Percentiles rank a stretch among this genome's conserved stretches.
phyloP scores from a whole-genome alignment of 2,329 filamentous ascomycete genomes.

The Pyrenochaeta sp. region DNA sequence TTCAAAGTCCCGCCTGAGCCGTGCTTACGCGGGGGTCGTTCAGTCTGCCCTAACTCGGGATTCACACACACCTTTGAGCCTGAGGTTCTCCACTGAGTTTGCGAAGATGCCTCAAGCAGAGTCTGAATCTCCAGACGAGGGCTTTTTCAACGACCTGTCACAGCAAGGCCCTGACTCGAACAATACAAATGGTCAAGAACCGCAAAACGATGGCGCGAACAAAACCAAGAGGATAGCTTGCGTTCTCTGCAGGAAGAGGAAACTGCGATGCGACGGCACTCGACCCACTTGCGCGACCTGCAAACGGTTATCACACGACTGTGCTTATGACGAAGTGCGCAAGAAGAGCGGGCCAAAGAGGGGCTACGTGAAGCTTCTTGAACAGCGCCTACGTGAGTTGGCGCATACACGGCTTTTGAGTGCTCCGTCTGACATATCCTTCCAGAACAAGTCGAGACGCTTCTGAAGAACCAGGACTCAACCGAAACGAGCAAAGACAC shows the following conservation, averaged over 20 bases:
- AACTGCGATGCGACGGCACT: conserved; percentile 86
- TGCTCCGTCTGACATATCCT: conserved; percentile 18
- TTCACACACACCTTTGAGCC: conserved; percentile 12
- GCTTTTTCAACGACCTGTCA: conserved; percentile 66
- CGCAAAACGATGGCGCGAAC: conserved; percentile 53
- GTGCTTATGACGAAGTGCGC: conserved; percentile 89
- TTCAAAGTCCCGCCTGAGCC: conserved; percentile 2
- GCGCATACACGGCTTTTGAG: conserved; percentile 1
- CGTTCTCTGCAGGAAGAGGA: conserved; percentile 90
- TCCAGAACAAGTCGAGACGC: conserved; percentile 88
- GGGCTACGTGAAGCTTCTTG: conserved; percentile 92
- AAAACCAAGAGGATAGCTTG: conserved; percentile 88
- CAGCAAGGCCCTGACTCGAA: conserved; percentile 51
- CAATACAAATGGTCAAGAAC: conserved; percentile 53
- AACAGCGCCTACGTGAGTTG: conserved; percentile 85
- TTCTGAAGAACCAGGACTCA: conserved; percentile 81
- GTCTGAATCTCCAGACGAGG: conserved; percentile 52
- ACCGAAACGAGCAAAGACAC: conserved; percentile 39
- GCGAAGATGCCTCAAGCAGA: conserved; percentile 39
- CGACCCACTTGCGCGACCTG: conserved; percentile 90
- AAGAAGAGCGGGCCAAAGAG: conserved; percentile 95
- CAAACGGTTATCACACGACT: conserved; percentile 83
- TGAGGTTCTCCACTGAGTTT: conserved; percentile 3
- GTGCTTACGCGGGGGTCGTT: conserved; percentile 28
- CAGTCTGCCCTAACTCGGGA: conserved; percentile 8